phyloP scores from a whole-genome alignment of 345 rosid species.

The Capsella bursapastoris region DNA sequence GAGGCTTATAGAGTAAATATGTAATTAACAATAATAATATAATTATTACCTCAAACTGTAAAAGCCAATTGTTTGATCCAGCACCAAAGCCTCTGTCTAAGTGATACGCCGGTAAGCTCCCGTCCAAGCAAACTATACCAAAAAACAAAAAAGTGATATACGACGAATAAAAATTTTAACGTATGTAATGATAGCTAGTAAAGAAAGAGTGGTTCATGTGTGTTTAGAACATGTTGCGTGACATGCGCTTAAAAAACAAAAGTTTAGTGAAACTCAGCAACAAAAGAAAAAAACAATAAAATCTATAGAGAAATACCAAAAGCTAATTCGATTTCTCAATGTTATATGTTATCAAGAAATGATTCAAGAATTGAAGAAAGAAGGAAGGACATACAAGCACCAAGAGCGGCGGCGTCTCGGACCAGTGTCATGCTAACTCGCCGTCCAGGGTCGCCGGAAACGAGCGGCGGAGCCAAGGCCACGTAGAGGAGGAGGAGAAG shows the following conservation, averaged over 20 bases:
- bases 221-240: not conserved
- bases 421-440: constrained; percentile 78
- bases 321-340: no score
- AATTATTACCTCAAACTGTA: constrained; percentile 82
- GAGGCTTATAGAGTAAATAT: not conserved
- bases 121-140: constrained; percentile 79
- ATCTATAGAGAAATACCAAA: not conserved
- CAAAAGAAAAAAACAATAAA: not conserved
- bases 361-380: not conserved
- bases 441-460: constrained; percentile 41
- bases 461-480: constrained; percentile 39
- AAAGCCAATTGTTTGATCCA: constrained; percentile 79
- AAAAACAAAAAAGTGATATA: not conserved
- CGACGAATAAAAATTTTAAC: not conserved
- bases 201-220: not conserved
- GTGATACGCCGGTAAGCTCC: constrained; percentile 94
- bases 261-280: not conserved
- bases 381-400: constrained; percentile 22
- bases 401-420: constrained; percentile 58
- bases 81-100: constrained; percentile 80
- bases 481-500: constrained; percentile 36
- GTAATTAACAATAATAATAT: not conserved
- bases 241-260: not conserved
- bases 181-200: constrained; percentile 18
- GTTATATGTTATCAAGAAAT: no score